Evolutionary conservation across 495 filamentous ascomycete genomes (phyloP), one percentile per base, ranked within the genome.

Genomic region (Letharia columbiana): DNA sequence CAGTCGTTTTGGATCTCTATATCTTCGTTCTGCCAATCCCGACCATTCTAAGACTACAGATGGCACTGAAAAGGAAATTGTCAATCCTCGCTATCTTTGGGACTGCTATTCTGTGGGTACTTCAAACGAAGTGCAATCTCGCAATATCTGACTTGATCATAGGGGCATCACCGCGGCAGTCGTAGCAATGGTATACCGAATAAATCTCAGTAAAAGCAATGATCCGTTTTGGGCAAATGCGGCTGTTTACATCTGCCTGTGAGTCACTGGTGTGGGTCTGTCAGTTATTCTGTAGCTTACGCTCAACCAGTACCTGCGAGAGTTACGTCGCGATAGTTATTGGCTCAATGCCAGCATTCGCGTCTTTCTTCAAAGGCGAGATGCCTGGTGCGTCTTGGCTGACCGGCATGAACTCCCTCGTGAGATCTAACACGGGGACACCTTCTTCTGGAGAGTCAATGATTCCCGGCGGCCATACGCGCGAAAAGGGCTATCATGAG

Each of bases 11-110:
- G 15, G 72, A 76, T 63, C 50, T 77, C 11, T 65, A 74, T 31
- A 65, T 76, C 17, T 76, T 76, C 61, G 20, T 73, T 37, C 70
- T 77, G 15, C 74, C 73, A 2, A 61, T 77, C 31, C 74, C 75
- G 28, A 65, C 73, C 15, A 69, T 77, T 57, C 12, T 70, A 28
- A 63, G 62, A 4, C 61, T 76, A 42, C 69, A 72, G n/a, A 62
- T 76, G 54, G 52, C 60, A 33, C 45, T 9, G 13, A 44, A 65
- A 23, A 68, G 70, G 63, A 73, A 73, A 63, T n/a, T 73, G 3
- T 39, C 33, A 18, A 54, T 67, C 31, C 45, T 62, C 35, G 39
- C 20, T 17, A 18, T 67, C 17, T 67, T 67, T 31, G 41, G 37
- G 49, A 67, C 65, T 23, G 65, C 65, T 11, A 52, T 67, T 11